Evolutionary conservation across 2,329 filamentous ascomycete genomes (phyloP).

Genomic region (Parafenestella ontariensis): DNA sequence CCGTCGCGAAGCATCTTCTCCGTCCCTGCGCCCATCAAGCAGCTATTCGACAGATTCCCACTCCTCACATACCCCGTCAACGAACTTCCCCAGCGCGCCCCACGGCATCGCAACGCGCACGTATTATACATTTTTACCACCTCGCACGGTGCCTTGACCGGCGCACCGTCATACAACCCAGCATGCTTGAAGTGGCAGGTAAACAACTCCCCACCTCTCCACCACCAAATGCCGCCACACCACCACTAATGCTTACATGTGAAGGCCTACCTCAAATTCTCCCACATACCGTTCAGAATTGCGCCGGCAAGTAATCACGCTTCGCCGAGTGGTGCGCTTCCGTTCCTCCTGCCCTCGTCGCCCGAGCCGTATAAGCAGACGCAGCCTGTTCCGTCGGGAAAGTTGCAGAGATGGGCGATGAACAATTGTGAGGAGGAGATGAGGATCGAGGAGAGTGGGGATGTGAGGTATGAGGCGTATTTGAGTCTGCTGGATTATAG

Average conservation of each 20-base stretch:
- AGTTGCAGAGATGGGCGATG: conserved; percentile 72
- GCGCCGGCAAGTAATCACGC: conserved; percentile 88
- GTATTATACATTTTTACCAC: conserved; percentile 80
- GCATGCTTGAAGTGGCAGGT: conserved; percentile 97
- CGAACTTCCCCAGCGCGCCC: conserved; percentile 71
- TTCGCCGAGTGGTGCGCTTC: conserved; percentile 85
- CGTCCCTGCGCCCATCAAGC: conserved; percentile 77
- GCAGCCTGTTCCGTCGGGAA: conserved; percentile 64
- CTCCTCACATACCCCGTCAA: conserved; percentile 78
- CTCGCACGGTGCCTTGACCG: conserved; percentile 65
- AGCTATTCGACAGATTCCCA: conserved; percentile 84
- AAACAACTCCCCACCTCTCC: conserved; percentile 31
- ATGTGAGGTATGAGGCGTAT: conserved; percentile 74
- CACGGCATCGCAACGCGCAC: conserved; percentile 56
- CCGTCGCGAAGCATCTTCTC: conserved; percentile 48
- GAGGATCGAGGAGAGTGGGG: conserved; percentile 55
- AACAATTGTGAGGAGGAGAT: conserved; percentile 47
- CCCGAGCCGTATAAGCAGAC: conserved; percentile 42
- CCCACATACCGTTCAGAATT: conserved; percentile 70
- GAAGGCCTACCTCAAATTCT: conserved; percentile 83
- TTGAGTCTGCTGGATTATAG: conserved; percentile 75
- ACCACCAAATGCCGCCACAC: no score
- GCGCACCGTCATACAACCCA: conserved; percentile 84
- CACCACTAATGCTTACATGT: no score
- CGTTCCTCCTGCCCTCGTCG: conserved; percentile 74